Base-by-base conservation (phyloP, 192 early-diverging fungal genomes). In the Coemansia sp. region DNA sequence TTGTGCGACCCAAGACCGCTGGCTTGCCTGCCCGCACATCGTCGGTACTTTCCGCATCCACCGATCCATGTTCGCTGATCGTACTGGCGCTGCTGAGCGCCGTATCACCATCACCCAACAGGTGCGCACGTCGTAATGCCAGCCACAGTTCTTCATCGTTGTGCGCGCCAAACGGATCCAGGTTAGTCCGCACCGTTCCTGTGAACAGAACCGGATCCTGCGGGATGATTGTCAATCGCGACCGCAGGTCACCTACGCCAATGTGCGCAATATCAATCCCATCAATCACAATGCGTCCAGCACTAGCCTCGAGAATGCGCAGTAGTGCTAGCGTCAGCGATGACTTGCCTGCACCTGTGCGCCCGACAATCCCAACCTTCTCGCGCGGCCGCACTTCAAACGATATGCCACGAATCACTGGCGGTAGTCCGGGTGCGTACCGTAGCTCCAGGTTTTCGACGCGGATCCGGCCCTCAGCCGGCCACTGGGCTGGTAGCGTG, bases 291-390 rank as follows among this genome's bases (percentile, higher is more conserved):
- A 95, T 89, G 0, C 68, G 64, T 13, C 92, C 92, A 12, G 79
- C 71, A 18, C 70, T 77, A 3, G 87, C 85, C 57, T 91, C 89
- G 69, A 93, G 83, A 37, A 95, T 88, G 39, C 92, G 85, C 67
- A 93, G 87, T 65, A 94, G 66, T 12, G 87, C 84, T 29, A 91
- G 76, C 10, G 85, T 82, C 48, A 94, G 69, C 1, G 88, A 88
- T 7, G 84, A 85, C 76, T 93, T 93, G 18, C 91, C 92, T 19
- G 90, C 87, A 13, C 92, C 93, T 1, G 93, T 92, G 18, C 94
- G 83, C 27, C 94, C 94, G 55, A 94, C 92, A 71, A 97, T 87
- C 16, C 92, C 95, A 65, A 97, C 87, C 75, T 93, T 94, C 68
- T 90, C 86, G 2, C 77, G 71, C 9, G 90, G 84, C 16, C 82